phyloP scores from a whole-genome alignment of 148 eudicot species.

The Cornus controversa region DNA sequence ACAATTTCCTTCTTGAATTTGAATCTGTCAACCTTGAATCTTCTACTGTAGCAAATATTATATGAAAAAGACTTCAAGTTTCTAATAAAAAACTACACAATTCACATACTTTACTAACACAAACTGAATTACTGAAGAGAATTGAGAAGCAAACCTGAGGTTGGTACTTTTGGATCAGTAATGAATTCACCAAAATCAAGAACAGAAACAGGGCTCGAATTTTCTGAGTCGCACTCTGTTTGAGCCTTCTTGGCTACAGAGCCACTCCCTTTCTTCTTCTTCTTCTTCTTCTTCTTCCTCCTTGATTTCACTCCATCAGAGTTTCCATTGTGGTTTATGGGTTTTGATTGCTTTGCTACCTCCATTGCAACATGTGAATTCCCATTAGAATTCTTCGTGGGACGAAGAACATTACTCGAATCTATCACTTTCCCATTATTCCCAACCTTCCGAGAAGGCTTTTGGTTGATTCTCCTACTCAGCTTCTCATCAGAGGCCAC shows the following conservation, averaged over 20 bases:
- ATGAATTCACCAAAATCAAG: slow-evolving; percentile 49
- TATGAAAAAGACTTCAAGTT: not conserved
- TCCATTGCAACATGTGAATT: not conserved
- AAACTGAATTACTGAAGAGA: not conserved
- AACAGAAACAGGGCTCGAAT: slow-evolving; percentile 85
- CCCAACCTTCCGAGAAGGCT: not conserved
- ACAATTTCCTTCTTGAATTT: slow-evolving; percentile 36
- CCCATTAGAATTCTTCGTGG: not conserved
- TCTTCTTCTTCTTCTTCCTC: slow-evolving; percentile 20
- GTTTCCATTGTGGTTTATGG: slow-evolving; percentile 15
- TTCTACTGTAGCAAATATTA: slow-evolving; percentile 37
- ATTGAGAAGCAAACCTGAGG: slow-evolving; percentile 43
- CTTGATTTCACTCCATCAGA: slow-evolving; percentile 17
- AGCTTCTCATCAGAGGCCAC: slow-evolving; percentile 21
- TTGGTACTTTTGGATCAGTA: slow-evolving; percentile 40
- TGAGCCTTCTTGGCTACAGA: slow-evolving; percentile 31
- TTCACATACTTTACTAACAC: not conserved
- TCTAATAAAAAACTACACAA: not conserved
- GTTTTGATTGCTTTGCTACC: not conserved
- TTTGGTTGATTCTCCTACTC: not conserved
- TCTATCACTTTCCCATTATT: not conserved
- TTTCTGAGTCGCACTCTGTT: slow-evolving; percentile 40
- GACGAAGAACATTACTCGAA: slow-evolving; percentile 13
- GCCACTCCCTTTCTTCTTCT: slow-evolving; percentile 30
- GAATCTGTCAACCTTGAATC: slow-evolving; percentile 32